Base-by-base conservation (phyloP, 2,329 filamentous ascomycete genomes). In the Botrytis tulipae region DNA sequence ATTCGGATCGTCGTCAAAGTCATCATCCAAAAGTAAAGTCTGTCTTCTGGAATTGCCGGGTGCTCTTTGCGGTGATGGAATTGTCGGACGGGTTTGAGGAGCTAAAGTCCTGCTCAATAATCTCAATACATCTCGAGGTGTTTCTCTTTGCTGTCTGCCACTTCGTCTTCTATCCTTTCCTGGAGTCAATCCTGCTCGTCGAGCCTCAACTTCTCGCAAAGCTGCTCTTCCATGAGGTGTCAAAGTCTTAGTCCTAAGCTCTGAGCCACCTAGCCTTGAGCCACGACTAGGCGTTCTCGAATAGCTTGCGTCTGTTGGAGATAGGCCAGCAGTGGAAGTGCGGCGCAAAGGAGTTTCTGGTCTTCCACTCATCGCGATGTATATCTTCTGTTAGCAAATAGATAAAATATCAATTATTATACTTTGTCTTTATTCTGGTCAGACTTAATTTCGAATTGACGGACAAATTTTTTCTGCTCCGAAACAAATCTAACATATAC, bases 151-250 rank as follows among this genome's bases (percentile, higher is more conserved):
- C 74, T 86, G 85, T 76, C 86, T 85, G 69, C 87, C 79, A 78
- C 89, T 91, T 77, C 85, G 86, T n/a, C 89, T 84, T 32, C 87
- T 85, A 71, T 86, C 85, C 75, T 86, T 86, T 29, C 88, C 88
- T 0, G 89, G 89, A 0, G 89, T 91, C 75, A 90, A 85, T 66
- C 89, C 87, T 4, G 87, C 86, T 60, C 89, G 86, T 8, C 89
- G 87, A 75, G 87, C 85, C 76, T 90, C 86, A 70, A 91, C 84
- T 46, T 88, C 86, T 63, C 87, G 84, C 66, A 86, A 86, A 61
- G 89, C 89, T 18, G 89, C 89, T 77, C 86, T 87, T 65, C 87
- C 88, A 79, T 91, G 89, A 0, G 89, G 89, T 29, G 89, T 91
- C 12, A 80, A 70, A 22, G 74, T 75, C 65, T 76, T 73, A 20